A percentile compares a stretch with the other conserved stretches of the same genome.
These are phyloP conservation scores for Ogataea neopini DNA, from an alignment of 805 yeast genomes.

Conservation along the genomic window DNA sequence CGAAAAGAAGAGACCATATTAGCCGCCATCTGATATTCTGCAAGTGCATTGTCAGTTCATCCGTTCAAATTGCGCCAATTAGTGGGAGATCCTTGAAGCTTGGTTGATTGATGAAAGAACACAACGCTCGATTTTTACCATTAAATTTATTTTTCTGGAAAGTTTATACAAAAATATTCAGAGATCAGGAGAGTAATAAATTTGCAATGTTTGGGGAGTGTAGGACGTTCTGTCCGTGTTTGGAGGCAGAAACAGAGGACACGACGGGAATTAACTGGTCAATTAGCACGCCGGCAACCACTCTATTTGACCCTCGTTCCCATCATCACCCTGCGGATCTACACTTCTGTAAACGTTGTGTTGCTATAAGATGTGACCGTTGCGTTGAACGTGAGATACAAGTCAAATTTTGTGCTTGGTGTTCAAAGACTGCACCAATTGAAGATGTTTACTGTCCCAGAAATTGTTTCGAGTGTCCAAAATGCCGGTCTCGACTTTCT, in stretches of 20 bases:
- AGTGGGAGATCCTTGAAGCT: no score
- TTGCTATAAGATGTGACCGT: slow-evolving; percentile 28
- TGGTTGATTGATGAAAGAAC: no score
- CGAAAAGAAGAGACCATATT: neutral
- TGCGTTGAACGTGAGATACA: slow-evolving; percentile 28
- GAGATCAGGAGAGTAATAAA: no score
- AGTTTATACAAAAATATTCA: no score
- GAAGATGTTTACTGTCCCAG: slow-evolving; percentile 26
- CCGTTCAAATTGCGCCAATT: no score
- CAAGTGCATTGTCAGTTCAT: neutral
- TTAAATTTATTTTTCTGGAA: neutral
- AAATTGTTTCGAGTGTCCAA: slow-evolving; percentile 39
- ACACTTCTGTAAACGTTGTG: slow-evolving; percentile 32
- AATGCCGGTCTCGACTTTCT: slow-evolving; percentile 24
- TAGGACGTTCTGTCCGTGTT: neutral
- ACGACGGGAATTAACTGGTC: no score
- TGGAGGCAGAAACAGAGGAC: neutral
- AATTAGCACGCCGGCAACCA: no score
- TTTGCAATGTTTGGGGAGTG: neutral
- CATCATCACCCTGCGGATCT: slow-evolving; percentile 19
- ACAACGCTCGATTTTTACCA: neutral
- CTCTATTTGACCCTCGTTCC: slow-evolving; percentile 22
- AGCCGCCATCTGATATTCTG: neutral
- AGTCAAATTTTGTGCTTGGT: slow-evolving; percentile 32
- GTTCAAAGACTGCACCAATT: slow-evolving; percentile 16